Base-by-base conservation (phyloP, 192 early-diverging fungal species). In the Coemansia sp. region DNA sequence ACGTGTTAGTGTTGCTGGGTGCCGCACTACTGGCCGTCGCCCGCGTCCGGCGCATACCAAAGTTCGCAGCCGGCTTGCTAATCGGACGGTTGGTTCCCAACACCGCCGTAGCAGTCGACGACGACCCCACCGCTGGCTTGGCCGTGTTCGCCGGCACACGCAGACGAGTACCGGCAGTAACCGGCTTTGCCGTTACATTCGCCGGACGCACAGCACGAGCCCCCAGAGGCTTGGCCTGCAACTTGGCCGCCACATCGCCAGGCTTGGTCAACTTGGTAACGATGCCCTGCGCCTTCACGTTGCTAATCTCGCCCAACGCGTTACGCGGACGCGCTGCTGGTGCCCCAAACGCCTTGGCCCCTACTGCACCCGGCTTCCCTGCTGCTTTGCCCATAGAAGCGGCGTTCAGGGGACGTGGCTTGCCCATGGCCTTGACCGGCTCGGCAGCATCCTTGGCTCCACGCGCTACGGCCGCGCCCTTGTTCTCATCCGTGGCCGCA, bases 401-500 rank as follows among this genome's bases (percentile, higher is more conserved):
- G n/a, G 20, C 13, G 13, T 44, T 44, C 11, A 27, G 33, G 2
- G 46, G 20, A 9, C 4, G 32, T 9, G 40, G 18, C 44, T 52
- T 54, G 37, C 38, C 40, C 3, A 29, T 43, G 0, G 58, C 44
- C 37, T 66, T 52, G 23, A 18, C 31, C 3, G 47, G 30, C 27
- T 60, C 64, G 7, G 16, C 4, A 11, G 39, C 51, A 29, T 60
- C 49, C 11, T 14, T 45, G n/a, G n/a, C n/a, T 9, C 29, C 41
- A 12, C 44, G 51, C 7, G 20, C 11, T 3, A 23, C 26, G 1
- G 48, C 31, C 4, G 38, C 50, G 16, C 64, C 47, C 14, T 50
- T 65, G 63, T 73, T 73, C 28, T 73, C 69, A 40, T 73, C 63
- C 7, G 12, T 42, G 14, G 39, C 54, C 3, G 61, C 51, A 7